These are phyloP conservation scores for Neostapfia colusana DNA, from an alignment of 176 grass and related monocot species.

Conservation along the genomic window DNA sequence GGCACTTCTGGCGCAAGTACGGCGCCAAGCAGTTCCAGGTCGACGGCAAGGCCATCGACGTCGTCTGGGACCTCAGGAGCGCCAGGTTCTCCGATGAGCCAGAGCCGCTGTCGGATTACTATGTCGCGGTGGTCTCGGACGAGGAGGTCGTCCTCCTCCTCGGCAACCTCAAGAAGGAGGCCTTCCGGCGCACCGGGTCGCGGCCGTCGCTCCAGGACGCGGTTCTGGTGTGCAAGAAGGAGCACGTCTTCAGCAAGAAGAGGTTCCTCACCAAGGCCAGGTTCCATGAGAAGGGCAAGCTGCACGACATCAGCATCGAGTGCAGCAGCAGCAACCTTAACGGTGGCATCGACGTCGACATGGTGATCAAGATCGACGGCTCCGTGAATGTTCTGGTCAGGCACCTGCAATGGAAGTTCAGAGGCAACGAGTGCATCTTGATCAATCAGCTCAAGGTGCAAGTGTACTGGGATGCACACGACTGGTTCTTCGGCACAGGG, in stretches of 20 bases:
- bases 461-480: constrained; percentile 90
- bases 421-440: constrained; percentile 77
- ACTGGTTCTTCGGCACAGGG: constrained; percentile 81
- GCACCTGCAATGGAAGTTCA: constrained; percentile 96
- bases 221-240: constrained; percentile 67
- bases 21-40: constrained; percentile 73
- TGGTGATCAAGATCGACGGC: constrained; percentile 85
- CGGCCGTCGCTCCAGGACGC: constrained; percentile 63
- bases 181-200: constrained; percentile 56
- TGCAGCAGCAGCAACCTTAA: constrained; percentile 58
- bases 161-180: constrained; percentile 81
- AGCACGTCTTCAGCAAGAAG: constrained; percentile 91
- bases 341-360: constrained; percentile 55
- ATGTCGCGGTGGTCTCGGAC: constrained; percentile 64
- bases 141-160: constrained; percentile 76
- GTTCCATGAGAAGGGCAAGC: constrained; percentile 65
- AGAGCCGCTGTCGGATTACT: constrained; percentile 68
- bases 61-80: constrained; percentile 77
- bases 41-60: constrained; percentile 56
- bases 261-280: constrained; percentile 62
- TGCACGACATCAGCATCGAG: constrained; percentile 81
- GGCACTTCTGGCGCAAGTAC: constrained; percentile 88
- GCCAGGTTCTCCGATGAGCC: constrained; percentile 74
- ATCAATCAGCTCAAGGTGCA: constrained; percentile 70
- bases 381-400: constrained; percentile 52